Base-by-base conservation (phyloP, 2,329 filamentous ascomycete genomes). In the Fusarium sp. region DNA sequence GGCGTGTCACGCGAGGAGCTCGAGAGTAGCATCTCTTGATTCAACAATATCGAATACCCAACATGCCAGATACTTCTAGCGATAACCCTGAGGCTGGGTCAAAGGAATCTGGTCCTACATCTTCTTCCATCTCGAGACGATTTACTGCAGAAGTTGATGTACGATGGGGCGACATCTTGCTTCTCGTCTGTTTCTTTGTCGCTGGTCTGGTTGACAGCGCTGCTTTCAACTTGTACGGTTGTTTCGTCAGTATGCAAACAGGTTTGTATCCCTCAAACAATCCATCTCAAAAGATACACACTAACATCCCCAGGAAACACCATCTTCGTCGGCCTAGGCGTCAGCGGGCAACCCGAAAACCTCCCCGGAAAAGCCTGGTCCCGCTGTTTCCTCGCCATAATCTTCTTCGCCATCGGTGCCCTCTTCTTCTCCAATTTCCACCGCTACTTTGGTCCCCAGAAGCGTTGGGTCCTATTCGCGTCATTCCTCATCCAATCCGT, bases 211-310 rank as follows among this genome's bases (percentile, higher is more conserved):
- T 79, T 6, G 77, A 79, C 37, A 79, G 77, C 40, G 77, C 77
- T 7, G 77, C 77, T 2, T 79, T 79, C 29, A 79, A 77, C 66
- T 74, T 79, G 77, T 79, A 79, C 7, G 77, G 77, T 1, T 79
- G 77, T 61, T 79, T 79, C 69, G 77, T 79, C 56, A 79, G 77
- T 72, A 79, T 79, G 77, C 77, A 79, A 11, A 79, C 77, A 60
- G 77, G 77, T 79, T 16, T 62, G 73, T 64, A 6, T 11, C 22
- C 16, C 22, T 18, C 10, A 16, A 1, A 18, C 20, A 47, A 4
- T 29, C 8, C 45, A 22, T 9, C 45, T 27, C 13, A 11, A 7
- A 10, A 8, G 27, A 29, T 9, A 29, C 27, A 29, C 27, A 29
- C 27, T 64, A 38, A 75, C 60, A 52, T 3, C 2, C 1, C 1